Evolutionary conservation across 805 yeast genomes (phyloP), one percentile per base, ranked within the genome.

Genomic region (Ogataea thermomethanolica): DNA sequence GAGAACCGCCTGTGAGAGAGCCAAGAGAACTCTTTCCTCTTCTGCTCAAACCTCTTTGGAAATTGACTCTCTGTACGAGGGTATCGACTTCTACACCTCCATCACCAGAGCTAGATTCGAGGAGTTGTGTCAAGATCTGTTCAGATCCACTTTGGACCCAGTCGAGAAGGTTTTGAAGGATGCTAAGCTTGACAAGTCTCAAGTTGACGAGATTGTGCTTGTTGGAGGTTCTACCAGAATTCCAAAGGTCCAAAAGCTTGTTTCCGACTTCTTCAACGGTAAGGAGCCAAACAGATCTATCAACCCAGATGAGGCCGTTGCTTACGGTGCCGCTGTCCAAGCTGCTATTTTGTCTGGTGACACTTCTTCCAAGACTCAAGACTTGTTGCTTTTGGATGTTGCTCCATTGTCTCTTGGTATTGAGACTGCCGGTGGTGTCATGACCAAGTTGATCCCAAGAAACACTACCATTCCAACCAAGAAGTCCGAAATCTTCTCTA

Each of bases 311-410:
- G 97, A 89, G 78, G 97, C 97, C 65, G 97, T 89, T 70, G 97
- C 96, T 64, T 88, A 88, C 79, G 97, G 97, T 83, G 98, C 98
- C 63, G 97, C 98, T 64, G 97, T 90, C 61, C 97, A 90, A 78
- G 98, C 95, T 76, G 97, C 97, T 67, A 87, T 91, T 22, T 25
- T 39, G 33, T 17, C 43, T 25, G 43, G 43, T 39, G 43, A 39
- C 43, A 39, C 43, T 29, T 39, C 43, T 29, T 39, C 43, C 27
- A 39, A 39, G 38, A 39, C 43, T 27, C 43, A 39, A 25, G 43
- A 39, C 34, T 22, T 39, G 30, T 22, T 39, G 35, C 35, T 39
- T 24, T 33, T 39, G 38, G 43, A 39, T 25, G 43, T 39, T 33
- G 43, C 43, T 39, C 43, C 43, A 33, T 28, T 39, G 35, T 39